phyloP scores from a whole-genome alignment of 305 asterid genomes.

The Solanum hybrid region DNA sequence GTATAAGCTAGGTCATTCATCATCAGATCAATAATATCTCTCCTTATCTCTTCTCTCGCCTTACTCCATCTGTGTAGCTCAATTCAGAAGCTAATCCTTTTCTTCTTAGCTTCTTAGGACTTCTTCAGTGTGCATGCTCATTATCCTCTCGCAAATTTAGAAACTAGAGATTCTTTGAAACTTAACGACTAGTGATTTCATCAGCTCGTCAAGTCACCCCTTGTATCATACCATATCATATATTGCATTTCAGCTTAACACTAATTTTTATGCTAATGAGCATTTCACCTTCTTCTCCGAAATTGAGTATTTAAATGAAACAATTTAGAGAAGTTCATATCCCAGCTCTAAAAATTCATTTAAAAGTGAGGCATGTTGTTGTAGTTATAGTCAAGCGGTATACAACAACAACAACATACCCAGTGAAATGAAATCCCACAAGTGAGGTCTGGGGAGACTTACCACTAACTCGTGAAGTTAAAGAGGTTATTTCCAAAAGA shows the following conservation, averaged over 20 bases:
- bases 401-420: neutral
- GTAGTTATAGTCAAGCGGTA: neutral
- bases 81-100: neutral
- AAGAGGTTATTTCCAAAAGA: neutral
- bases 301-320: neutral
- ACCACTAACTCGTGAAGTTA: neutral
- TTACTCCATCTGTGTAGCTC: neutral
- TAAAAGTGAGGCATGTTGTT: neutral
- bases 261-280: neutral
- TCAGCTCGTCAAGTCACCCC: neutral
- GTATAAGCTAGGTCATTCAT: neutral
- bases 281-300: neutral
- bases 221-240: neutral
- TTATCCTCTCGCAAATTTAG: neutral
- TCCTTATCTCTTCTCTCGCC: neutral
- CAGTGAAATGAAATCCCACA: neutral
- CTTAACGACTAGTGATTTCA: neutral
- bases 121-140: neutral
- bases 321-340: neutral
- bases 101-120: neutral
- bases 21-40: neutral
- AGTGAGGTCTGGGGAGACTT: neutral
- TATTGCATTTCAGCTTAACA: neutral
- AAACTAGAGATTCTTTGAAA: neutral
- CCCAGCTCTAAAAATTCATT: neutral